Evolutionary conservation across 2,329 filamentous ascomycete genomes (phyloP), one percentile per base, ranked within the genome.

Genomic region (Thermothelomyces thermophilus): DNA sequence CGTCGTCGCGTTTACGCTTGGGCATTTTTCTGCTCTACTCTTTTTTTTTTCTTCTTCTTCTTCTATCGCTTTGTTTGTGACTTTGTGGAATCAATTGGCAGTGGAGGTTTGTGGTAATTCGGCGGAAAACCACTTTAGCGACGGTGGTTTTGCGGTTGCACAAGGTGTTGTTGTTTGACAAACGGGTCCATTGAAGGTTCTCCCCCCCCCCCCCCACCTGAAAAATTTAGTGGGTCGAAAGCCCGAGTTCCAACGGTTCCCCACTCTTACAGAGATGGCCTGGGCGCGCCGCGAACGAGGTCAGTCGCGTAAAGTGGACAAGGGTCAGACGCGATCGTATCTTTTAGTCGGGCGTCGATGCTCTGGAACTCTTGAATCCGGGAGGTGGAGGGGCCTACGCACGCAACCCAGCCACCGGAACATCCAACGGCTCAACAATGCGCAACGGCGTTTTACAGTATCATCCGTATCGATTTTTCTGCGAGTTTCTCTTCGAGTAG

Each of bases 1-100:
- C 71, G 50, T 63, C 58, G 5, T 63, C 63, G 51, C 77, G 71
- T 69, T 82, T 82, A 56, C 80, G 71, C 68, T 84, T 84, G 31
- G 72, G 68, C 78, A 82, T 81, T n/a, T n/a, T n/a, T n/a, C n/a
- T n/a, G n/a, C n/a, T n/a, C n/a, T n/a, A n/a, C n/a, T n/a, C n/a
- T n/a, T n/a, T n/a, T n/a, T n/a, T n/a, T n/a, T n/a, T n/a, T n/a
- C n/a, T n/a, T n/a, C n/a, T n/a, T n/a, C n/a, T n/a, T n/a, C n/a
- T n/a, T n/a, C n/a, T n/a, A n/a, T n/a, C n/a, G n/a, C n/a, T n/a
- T n/a, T n/a, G 44, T 53, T 13, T 26, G 26, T 17, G 17, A 7
- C 6, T 8, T 17, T 24, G 24, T 6, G 34, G 14, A 19, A 31
- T 1, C 26, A 17, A 13, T 41, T 2, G 13, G 13, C 5, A 34